A percentile compares a stretch with the other conserved stretches of the same genome.
Conservation (phyloP, 345 rosid species). For the Clarkia xantiana region DNA sequence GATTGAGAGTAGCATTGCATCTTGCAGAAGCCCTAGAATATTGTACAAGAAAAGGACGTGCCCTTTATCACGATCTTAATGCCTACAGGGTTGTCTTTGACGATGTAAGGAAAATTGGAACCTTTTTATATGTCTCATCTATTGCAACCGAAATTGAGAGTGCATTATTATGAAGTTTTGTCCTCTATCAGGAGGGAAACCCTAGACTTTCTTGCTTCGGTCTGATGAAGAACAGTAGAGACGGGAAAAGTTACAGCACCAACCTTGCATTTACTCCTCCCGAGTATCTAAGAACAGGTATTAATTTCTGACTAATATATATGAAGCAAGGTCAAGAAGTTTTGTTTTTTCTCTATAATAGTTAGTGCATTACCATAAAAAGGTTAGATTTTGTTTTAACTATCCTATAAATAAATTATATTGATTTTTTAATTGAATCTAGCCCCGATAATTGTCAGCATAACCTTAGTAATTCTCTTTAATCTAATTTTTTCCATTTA, state of each 20-base stretch:
- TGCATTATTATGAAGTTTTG: background rate
- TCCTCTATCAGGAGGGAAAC: slow-evolving; percentile 45
- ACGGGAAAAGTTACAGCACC: slow-evolving; percentile 80
- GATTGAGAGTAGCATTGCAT: slow-evolving; percentile 84
- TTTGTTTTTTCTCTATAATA: too few relatives aligned
- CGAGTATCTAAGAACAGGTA: slow-evolving; percentile 77
- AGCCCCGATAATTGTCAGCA: too few relatives aligned
- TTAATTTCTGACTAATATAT: background rate
- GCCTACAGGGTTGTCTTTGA: slow-evolving; percentile 88
- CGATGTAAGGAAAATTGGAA: slow-evolving; percentile 33
- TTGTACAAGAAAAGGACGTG: slow-evolving; percentile 78
- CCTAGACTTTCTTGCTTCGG: slow-evolving; percentile 94
- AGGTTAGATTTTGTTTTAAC: too few relatives aligned
- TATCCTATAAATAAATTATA: too few relatives aligned
- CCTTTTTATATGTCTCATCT: background rate
- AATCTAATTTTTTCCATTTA: too few relatives aligned
- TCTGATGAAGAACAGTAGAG: slow-evolving; percentile 93
- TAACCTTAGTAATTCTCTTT: too few relatives aligned
- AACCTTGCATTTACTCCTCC: slow-evolving; percentile 93
- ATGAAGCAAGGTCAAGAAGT: too few relatives aligned
- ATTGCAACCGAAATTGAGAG: too few relatives aligned
- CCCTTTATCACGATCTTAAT: slow-evolving; percentile 81
- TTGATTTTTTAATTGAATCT: too few relatives aligned
- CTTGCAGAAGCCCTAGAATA: slow-evolving; percentile 91
- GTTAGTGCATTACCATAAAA: too few relatives aligned